Conservation (phyloP, 208 protist genomes). For the Leishmania arabica region DNA sequence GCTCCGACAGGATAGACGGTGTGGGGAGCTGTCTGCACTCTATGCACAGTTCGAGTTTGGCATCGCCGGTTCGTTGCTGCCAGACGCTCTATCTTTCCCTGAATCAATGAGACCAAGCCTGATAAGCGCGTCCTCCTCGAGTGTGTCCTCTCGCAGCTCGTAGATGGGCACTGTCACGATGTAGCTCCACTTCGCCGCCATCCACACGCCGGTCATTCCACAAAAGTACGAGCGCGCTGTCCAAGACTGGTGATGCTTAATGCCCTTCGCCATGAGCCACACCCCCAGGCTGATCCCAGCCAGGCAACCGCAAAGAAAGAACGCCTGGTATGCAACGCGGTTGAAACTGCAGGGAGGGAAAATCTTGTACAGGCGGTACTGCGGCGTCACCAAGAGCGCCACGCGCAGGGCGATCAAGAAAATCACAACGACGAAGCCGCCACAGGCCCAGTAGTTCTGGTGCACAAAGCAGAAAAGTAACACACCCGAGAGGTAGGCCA, state of each 20-base stretch:
- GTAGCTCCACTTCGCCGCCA: slow-evolving; percentile 72
- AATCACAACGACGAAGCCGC: slow-evolving; percentile 51
- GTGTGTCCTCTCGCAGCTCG: slow-evolving; percentile 40
- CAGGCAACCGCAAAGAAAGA: slow-evolving; percentile 39
- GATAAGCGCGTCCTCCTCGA: slow-evolving; percentile 40
- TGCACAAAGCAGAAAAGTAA: slow-evolving; percentile 52
- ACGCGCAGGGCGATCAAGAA: slow-evolving; percentile 51
- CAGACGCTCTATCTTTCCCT: background rate
- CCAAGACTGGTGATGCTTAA: slow-evolving; percentile 58
- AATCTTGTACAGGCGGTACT: slow-evolving; percentile 41
- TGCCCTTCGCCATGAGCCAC: slow-evolving; percentile 58
- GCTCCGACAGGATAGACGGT: background rate
- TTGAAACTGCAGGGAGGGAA: slow-evolving; percentile 48
- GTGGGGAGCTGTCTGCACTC: background rate
- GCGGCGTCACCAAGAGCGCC: slow-evolving; percentile 30
- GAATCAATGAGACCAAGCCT: slow-evolving; percentile 12
- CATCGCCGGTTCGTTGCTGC: background rate
- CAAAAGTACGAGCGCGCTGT: slow-evolving; percentile 71
- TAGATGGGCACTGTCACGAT: slow-evolving; percentile 57
- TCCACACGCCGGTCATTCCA: slow-evolving; percentile 64
- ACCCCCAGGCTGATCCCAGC: slow-evolving; percentile 48
- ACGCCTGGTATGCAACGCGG: slow-evolving; percentile 43
- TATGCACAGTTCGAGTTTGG: slow-evolving; percentile 6
- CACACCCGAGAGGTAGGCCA: slow-evolving; percentile 48
- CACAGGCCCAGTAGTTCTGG: slow-evolving; percentile 68